phyloP scores from a whole-genome alignment of 371 early-diverging fungal species.

The Mortierella sp. region DNA sequence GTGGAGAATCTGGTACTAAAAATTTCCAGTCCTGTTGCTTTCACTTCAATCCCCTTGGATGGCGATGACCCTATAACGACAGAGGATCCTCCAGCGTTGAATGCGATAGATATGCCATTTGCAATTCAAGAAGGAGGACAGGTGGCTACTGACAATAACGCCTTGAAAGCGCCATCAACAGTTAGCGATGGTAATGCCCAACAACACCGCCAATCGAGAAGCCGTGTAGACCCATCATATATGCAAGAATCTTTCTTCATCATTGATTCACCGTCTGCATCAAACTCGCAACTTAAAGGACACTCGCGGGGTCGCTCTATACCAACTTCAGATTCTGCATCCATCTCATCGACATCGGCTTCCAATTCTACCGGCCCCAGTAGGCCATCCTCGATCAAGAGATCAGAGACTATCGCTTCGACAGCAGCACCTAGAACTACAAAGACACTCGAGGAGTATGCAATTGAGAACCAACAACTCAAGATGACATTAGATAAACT shows the following conservation, averaged over 20 bases:
- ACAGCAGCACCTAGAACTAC: conserved; percentile 9
- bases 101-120: conserved; percentile 14
- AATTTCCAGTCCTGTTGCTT: conserved; percentile 81
- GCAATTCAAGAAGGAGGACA: background rate
- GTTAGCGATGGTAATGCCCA: background rate
- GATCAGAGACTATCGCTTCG: background rate
- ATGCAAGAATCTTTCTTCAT: conserved; percentile 56
- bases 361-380: background rate
- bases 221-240: conserved; percentile 23
- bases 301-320: conserved; percentile 32
- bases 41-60: conserved; percentile 77
- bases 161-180: background rate
- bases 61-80: conserved; percentile 58
- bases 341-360: conserved; percentile 4
- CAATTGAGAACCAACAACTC: conserved; percentile 79
- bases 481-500: conserved; percentile 72
- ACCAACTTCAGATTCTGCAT: conserved; percentile 22
- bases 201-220: conserved; percentile 3
- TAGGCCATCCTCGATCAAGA: background rate
- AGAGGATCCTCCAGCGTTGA: conserved; percentile 22
- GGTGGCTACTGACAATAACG: background rate
- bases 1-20: conserved; percentile 81
- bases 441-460: conserved; percentile 72
- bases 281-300: conserved; percentile 6
- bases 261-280: conserved; percentile 34